phyloP scores from a whole-genome alignment of 768 basidiomycete genomes.

The Pisolithus tinctorius region DNA sequence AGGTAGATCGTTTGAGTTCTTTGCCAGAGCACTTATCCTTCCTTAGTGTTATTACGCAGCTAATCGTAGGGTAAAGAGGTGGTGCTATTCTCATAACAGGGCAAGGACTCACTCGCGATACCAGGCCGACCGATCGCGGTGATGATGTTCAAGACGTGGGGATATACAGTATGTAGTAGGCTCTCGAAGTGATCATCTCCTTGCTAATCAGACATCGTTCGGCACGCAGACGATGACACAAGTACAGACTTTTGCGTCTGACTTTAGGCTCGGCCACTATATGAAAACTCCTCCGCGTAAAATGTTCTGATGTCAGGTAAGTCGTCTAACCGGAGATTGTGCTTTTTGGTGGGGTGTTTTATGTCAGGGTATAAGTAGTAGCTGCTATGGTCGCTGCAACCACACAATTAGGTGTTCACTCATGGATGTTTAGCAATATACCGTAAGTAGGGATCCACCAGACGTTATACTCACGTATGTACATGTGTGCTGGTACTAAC shows the following conservation, averaged over 20 bases:
- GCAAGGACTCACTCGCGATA: conserved; percentile 8
- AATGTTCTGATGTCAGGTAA: conserved; percentile 64
- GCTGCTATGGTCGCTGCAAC: conserved; percentile 58
- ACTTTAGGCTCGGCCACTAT: conserved; percentile 74
- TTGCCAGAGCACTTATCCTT: neutral
- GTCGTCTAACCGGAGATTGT: neutral
- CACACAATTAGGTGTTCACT: conserved; percentile 58
- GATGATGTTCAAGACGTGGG: conserved; percentile 75
- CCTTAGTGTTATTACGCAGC: conserved; percentile 58
- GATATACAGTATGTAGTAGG: conserved; percentile 44
- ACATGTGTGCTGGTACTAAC: neutral
- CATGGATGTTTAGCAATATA: conserved; percentile 50
- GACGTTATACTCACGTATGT: neutral
- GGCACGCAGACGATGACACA: conserved; percentile 41
- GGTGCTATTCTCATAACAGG: neutral
- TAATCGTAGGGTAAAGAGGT: conserved; percentile 50
- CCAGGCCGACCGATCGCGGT: conserved; percentile 66
- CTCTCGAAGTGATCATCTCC: neutral
- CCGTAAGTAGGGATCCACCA: conserved; percentile 28
- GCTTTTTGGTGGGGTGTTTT: neutral
- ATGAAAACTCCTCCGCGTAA: conserved; percentile 62
- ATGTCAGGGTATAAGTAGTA: conserved; percentile 50
- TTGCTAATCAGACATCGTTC: neutral
- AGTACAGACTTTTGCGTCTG: conserved; percentile 63
- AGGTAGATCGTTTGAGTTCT: neutral